Evolutionary conservation across 2,329 filamentous ascomycete species (phyloP).

Genomic region (Paecilomyces variotii): DNA sequence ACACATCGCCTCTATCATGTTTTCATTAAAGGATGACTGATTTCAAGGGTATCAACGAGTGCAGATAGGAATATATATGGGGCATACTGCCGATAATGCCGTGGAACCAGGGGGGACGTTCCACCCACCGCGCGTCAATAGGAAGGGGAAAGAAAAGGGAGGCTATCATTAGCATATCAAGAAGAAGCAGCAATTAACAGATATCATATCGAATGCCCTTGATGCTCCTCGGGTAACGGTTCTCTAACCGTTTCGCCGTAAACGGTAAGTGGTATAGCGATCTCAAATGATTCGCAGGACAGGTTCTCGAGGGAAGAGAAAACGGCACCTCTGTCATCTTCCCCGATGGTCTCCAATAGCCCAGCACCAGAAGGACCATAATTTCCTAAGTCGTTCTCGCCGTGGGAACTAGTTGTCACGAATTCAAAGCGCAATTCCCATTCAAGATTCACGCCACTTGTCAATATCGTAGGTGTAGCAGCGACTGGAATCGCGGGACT

Average conservation of each 20-base stretch:
- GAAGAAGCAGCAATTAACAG: background rate
- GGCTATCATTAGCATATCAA: background rate
- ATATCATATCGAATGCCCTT: conserved; percentile 32
- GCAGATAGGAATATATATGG: background rate
- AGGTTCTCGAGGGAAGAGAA: conserved; percentile 71
- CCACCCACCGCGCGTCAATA: background rate
- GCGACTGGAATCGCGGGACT: conserved; percentile 71
- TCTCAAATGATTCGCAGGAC: conserved; percentile 82
- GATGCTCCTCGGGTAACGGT: conserved; percentile 29
- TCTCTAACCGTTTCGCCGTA: conserved; percentile 54
- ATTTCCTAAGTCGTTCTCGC: conserved; percentile 22
- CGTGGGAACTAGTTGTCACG: conserved; percentile 59
- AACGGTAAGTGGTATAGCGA: conserved; percentile 73
- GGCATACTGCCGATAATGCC: background rate
- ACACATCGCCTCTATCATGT: background rate
- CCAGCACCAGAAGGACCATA: conserved; percentile 33
- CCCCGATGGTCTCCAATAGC: conserved; percentile 70
- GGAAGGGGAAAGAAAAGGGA: background rate
- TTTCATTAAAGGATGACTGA: background rate
- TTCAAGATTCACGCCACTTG: conserved; percentile 74
- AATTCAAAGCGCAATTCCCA: conserved; percentile 93
- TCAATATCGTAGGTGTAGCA: conserved; percentile 86
- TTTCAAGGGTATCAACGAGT: background rate
- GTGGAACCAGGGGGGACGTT: background rate
- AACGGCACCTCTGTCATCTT: conserved; percentile 70